Percentiles rank a stretch among this genome's conserved stretches.
Evolutionary conservation across 495 filamentous ascomycete species (phyloP).

Genomic region (Penicillium herquei): DNA sequence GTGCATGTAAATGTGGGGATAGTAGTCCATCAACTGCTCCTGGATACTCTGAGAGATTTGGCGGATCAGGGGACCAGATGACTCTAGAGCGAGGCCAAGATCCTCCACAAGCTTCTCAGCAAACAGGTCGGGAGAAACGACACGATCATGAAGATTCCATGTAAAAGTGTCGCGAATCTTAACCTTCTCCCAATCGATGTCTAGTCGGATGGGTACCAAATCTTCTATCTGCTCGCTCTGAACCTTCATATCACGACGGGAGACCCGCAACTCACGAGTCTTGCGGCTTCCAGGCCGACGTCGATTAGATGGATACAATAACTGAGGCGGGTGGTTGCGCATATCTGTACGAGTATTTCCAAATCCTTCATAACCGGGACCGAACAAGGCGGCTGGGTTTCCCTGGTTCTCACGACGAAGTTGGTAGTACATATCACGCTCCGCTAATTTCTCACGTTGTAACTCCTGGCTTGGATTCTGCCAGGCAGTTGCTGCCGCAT

Average conservation of each 20-base stretch:
- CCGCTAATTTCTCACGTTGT: slow-evolving; percentile 51
- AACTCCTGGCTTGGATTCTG: slow-evolving; percentile 46
- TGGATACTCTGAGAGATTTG: slow-evolving; percentile 77
- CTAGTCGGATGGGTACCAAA: slow-evolving; percentile 84
- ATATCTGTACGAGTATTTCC: slow-evolving; percentile 81
- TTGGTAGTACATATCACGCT: slow-evolving; percentile 52
- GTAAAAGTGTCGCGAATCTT: slow-evolving; percentile 96
- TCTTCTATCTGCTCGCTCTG: slow-evolving; percentile 91
- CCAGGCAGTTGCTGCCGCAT: slow-evolving; percentile 53
- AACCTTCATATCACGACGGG: slow-evolving; percentile 71
- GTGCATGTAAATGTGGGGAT: slow-evolving; percentile 83
- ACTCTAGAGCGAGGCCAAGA: slow-evolving; percentile 71
- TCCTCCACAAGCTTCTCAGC: slow-evolving; percentile 90
- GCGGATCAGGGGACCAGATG: slow-evolving; percentile 62
- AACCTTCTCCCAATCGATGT: slow-evolving; percentile 94
- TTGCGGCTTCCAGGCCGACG: slow-evolving; percentile 71
- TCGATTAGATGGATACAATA: slow-evolving; percentile 75
- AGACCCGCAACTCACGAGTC: slow-evolving; percentile 65
- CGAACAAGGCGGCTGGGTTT: slow-evolving; percentile 65
- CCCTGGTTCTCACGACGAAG: slow-evolving; percentile 47
- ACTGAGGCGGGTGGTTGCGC: slow-evolving; percentile 46
- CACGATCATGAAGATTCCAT: slow-evolving; percentile 93
- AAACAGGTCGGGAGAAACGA: slow-evolving; percentile 74
- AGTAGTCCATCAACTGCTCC: slow-evolving; percentile 90
- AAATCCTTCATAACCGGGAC: slow-evolving; percentile 84